A percentile compares a stretch with the other conserved stretches of the same genome.
These are phyloP conservation scores for Neurospora hispaniola DNA, from an alignment of 495 filamentous ascomycete species.

Conservation along the genomic window DNA sequence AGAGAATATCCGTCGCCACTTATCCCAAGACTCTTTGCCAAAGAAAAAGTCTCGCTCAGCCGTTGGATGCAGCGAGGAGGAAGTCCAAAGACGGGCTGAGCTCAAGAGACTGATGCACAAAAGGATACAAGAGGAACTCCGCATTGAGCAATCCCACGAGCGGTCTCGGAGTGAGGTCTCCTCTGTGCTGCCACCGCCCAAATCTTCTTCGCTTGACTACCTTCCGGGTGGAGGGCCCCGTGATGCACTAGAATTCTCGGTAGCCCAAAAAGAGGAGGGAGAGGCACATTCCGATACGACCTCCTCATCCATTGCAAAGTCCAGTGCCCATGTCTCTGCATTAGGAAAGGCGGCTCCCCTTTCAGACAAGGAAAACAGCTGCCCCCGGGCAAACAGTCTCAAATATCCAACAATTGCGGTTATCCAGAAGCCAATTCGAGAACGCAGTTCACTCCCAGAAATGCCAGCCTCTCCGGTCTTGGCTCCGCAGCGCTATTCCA, in stretches of 20 bases:
- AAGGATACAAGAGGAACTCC: conserved; percentile 42
- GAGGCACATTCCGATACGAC: not conserved
- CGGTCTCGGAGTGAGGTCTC: conserved; percentile 4
- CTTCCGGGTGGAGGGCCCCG: conserved; percentile 27
- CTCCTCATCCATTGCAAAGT: not conserved
- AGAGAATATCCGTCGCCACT: conserved; percentile 33
- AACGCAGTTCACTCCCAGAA: conserved; percentile 14
- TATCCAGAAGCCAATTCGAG: conserved; percentile 4
- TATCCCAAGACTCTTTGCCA: conserved; percentile 33
- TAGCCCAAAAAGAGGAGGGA: conserved; percentile 8
- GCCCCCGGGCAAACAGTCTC: conserved; percentile 17
- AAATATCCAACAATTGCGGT: conserved; percentile 1
- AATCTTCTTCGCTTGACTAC: conserved; percentile 6
- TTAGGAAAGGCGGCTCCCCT: not conserved
- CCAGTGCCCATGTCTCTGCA: not conserved
- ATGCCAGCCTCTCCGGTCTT: conserved; percentile 22
- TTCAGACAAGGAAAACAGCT: conserved; percentile 7
- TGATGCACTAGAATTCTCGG: conserved; percentile 31
- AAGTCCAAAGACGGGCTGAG: conserved; percentile 39
- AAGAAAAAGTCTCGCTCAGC: conserved; percentile 29
- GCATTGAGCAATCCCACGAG: conserved; percentile 25
- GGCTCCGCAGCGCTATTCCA: conserved; percentile 19
- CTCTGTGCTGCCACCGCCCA: not conserved
- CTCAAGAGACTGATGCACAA: conserved; percentile 39
- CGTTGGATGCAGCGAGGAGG: conserved; percentile 36